These are phyloP conservation scores for Citrus inodora DNA, from an alignment of 345 rosid species.

Conservation along the genomic window DNA sequence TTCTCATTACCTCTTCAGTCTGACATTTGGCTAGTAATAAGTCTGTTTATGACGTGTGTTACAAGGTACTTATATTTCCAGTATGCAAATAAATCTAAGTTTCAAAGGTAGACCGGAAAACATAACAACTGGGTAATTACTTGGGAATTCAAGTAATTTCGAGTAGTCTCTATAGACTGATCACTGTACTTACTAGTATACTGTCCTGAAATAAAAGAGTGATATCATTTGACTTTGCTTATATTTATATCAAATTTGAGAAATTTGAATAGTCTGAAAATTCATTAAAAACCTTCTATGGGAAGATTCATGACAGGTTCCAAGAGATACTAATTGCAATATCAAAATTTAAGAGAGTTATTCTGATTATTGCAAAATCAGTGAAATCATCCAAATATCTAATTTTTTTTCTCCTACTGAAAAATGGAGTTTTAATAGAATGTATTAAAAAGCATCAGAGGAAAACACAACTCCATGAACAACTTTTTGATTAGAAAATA, in stretches of 20 bases:
- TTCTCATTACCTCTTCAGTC: conserved; percentile 20
- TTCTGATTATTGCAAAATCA: neutral
- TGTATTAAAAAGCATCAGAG: no score
- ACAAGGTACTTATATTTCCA: neutral
- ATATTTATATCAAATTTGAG: neutral
- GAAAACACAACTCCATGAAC: no score
- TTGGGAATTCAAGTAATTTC: neutral
- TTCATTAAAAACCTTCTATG: neutral
- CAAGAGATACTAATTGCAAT: neutral
- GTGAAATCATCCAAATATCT: neutral
- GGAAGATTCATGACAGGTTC: neutral
- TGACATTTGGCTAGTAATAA: conserved; percentile 15
- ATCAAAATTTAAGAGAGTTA: neutral
- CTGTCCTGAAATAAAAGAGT: neutral
- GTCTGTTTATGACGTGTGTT: conserved; percentile 5
- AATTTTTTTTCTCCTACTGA: no score
- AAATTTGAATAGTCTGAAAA: neutral
- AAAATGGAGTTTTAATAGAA: no score
- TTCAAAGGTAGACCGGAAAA: neutral
- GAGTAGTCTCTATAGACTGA: neutral
- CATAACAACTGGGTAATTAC: neutral
- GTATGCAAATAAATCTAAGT: neutral
- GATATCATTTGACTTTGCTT: neutral
- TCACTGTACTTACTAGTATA: neutral
- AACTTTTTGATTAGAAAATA: no score